phyloP scores from a whole-genome alignment of 192 early-diverging fungal genomes.

The Coemansia sp. region DNA sequence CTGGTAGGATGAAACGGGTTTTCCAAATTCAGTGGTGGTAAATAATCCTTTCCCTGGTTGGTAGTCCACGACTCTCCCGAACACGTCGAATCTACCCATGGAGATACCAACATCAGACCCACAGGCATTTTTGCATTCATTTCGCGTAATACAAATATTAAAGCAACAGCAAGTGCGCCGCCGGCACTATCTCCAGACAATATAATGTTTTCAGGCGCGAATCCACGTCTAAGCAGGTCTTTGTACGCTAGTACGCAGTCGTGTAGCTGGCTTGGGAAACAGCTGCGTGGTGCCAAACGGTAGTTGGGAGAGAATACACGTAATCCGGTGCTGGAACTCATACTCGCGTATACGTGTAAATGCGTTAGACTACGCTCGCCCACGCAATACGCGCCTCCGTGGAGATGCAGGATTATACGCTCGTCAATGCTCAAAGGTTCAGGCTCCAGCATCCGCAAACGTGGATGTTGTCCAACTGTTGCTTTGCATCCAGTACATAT shows the following conservation, averaged over 20 bases:
- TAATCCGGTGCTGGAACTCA: slow-evolving; percentile 26
- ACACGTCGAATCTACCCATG: slow-evolving; percentile 51
- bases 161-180: slow-evolving; percentile 30
- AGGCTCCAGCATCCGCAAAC: slow-evolving; percentile 1
- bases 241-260: slow-evolving; percentile 79
- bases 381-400: slow-evolving; percentile 52
- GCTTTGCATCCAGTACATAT: slow-evolving; percentile 1
- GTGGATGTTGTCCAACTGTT: background rate
- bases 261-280: slow-evolving; percentile 64
- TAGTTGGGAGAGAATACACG: slow-evolving; percentile 51
- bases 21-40: slow-evolving; percentile 22
- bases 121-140: slow-evolving; percentile 17
- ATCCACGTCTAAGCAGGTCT: slow-evolving; percentile 57
- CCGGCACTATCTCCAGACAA: slow-evolving; percentile 53
- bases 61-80: slow-evolving; percentile 32
- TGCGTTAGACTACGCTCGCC: slow-evolving; percentile 51
- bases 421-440: slow-evolving; percentile 27
- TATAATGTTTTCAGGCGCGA: slow-evolving; percentile 37
- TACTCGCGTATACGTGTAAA: slow-evolving; percentile 34
- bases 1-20: slow-evolving; percentile 47
- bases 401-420: slow-evolving; percentile 37
- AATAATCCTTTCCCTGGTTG: slow-evolving; percentile 32
- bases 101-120: slow-evolving; percentile 29
- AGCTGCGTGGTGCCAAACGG: slow-evolving; percentile 33
- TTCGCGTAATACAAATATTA: slow-evolving; percentile 30